Evolutionary conservation across 495 filamentous ascomycete genomes (phyloP).

Genomic region (Friedmanniomyces simplex): DNA sequence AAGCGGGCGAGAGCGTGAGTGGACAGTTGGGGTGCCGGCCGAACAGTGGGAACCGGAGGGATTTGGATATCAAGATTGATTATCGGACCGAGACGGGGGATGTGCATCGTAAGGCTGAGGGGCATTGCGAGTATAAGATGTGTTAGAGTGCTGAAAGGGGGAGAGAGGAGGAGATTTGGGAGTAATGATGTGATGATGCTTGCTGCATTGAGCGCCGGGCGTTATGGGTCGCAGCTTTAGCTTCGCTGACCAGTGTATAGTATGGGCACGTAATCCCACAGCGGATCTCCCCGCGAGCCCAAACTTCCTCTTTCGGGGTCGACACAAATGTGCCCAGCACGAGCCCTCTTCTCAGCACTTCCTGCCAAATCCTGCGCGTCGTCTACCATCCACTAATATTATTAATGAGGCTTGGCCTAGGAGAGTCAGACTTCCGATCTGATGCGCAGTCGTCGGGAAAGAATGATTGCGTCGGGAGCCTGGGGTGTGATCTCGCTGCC

Average conservation of each 20-base stretch:
- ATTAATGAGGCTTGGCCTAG: too few species aligned
- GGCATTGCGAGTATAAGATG: constrained; percentile 82
- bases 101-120: constrained; percentile 52
- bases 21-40: constrained; percentile 72
- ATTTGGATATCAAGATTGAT: constrained; percentile 80
- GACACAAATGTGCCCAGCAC: too few species aligned
- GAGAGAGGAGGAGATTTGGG: not conserved
- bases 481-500: too few species aligned
- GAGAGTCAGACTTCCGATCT: too few species aligned
- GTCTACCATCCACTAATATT: too few species aligned
- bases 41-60: constrained; percentile 86
- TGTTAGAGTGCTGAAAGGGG: constrained; percentile 30
- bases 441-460: too few species aligned
- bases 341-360: too few species aligned
- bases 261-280: not conserved
- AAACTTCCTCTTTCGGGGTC: too few species aligned
- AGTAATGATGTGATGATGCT: constrained; percentile 1
- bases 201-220: not conserved
- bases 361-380: too few species aligned
- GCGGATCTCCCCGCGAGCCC: too few species aligned
- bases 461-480: too few species aligned
- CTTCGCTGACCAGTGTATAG: constrained; percentile 20
- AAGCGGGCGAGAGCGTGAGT: constrained; percentile 42
- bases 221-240: constrained; percentile 23
- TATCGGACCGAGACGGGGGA: constrained; percentile 74